Evolutionary conservation across 495 filamentous ascomycete species (phyloP), one percentile per base, ranked within the genome.

Genomic region (Penicillium paxilli): DNA sequence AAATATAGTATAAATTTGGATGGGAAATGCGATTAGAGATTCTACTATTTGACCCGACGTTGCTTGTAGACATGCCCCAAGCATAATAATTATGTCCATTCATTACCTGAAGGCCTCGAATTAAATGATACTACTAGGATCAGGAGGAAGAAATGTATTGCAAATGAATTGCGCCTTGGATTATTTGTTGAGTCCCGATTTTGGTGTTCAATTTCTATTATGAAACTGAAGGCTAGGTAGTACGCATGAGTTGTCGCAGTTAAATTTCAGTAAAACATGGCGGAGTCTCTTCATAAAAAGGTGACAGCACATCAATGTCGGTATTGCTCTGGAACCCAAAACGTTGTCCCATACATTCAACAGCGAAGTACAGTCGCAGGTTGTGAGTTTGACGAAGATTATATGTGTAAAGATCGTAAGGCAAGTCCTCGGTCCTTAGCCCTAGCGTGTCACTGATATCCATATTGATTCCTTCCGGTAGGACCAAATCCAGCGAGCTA

Each of bases 391-490:
- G 44, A 17, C 22, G 25, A 30, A 47, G 1, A 30, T 47, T 47
- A 16, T 28, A 47, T 2, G 44, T 47, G 24, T 47, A 47, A 19
- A 47, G 44, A 26, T 47, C 44, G 25, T 47, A 47, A 7, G 44
- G 22, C 7, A 47, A 6, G 19, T 47, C 24, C 1, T 47, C 23
- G 22, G 44, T 47, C 9, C 16, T 11, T 16, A 47, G 17, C 6
- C 25, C 44, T 3, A 47, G 23, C 8, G 14, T 12, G 9, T 47
- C 24, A 28, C 22, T 30, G 24, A 47, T 47, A 28, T 47, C 44
- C 12, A 47, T 11, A 1, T 9, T 6, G 7, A 7, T 25, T n/a
- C 10, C 9, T 30, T 30, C 44, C 22, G 22, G 22, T 30, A 47
- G 16, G 7, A 25, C 11, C 16, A 28, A 24, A 9, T 47, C 44